Base-by-base conservation (phyloP, 768 basidiomycete species). In the Trametes cubensis region DNA sequence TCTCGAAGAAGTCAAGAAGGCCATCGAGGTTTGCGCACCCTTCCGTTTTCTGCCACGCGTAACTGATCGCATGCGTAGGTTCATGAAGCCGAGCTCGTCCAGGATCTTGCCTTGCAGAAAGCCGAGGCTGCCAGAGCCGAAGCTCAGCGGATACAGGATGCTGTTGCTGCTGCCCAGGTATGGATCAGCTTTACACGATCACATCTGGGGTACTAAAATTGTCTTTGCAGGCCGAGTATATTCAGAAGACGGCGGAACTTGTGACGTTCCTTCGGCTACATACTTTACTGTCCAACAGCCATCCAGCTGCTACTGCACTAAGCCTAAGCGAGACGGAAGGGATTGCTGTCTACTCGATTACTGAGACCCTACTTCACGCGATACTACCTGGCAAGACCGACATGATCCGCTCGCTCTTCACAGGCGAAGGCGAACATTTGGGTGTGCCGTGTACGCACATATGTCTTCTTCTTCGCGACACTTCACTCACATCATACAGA, bases 1-100 rank as follows among this genome's bases (percentile, higher is more conserved):
- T 68, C 76, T 96, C 15, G 86, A 84, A 25, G 94, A 95, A 60
- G 83, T 94, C 46, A 90, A 89, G 74, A 94, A 90, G 72, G 85
- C 82, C 44, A 81, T 95, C 63, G 92, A 96, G 84, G 94, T 94
- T 47, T 49, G 30, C 30, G 28, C 21, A 39, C 15, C 25, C 38
- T 30, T 6, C 38, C 41, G 10, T 34, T 28, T 56, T 20, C 57
- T 50, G 25, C n/a, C 56, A 34, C 10, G 34, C 17, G 51, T 44
- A 56, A 46, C 17, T 39, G 46, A 28, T 41, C 40, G 6, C 26
- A 44, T 34, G 21, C 28, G 39, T 64, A 92, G 91, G 73, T 73
- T 45, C 78, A 88, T 66, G 91, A 93, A 75, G 76, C 81, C 1
- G 89, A 90, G 63, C 67, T 83, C 17, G 79, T 77, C 0, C 83